Base-by-base conservation (phyloP, 495 filamentous ascomycete species). In the Bathelium albidoporum region DNA sequence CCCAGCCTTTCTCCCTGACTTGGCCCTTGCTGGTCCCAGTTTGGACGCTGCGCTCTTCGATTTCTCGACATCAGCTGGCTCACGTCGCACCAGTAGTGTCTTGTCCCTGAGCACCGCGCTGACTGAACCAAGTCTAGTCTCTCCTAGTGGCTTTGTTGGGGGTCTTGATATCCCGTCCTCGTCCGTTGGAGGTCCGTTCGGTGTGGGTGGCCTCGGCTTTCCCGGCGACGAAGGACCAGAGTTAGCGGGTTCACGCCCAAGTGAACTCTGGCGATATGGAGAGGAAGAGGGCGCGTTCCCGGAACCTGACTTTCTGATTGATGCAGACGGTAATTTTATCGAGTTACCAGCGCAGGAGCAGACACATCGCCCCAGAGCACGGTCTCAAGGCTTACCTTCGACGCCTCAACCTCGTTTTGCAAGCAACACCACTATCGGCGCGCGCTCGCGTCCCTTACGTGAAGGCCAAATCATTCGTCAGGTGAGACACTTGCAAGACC, bases 1-100 rank as follows among this genome's bases (percentile, higher is more conserved):
- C 72, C 91, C 91, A 5, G 81, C 84, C n/a, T 96, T 97, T 68
- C 72, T 91, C 1, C 88, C 89, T 0, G 88, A 89, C 43, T 79
- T 83, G 26, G 75, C 72, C 55, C 76, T 89, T 20, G 81, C 81
- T 12, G 76, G 77, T 11, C 72, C 87, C 22, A 80, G 87, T 41
- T 68, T 88, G 32, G 82, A 89, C 59, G 65, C 86, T 32, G 65
- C 73, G 2, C 67, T 70, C 32, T 65, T 79, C 39, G 71, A 76
- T 18, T 60, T 70, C 55, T 69, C 69, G 28, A 72, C 73, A 16
- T 55, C 43, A 14, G 32, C 32, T 5, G 66, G 65, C 14, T 75
- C 73, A 58, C 75, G 65, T 53, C 73, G 69, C 43, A 78, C 70
- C 59, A 75, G 63, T 66, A 55, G 49, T 55, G 65, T 67, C 34